These are phyloP conservation scores for Hypoxylon sp. DNA, from an alignment of 2,329 filamentous ascomycete species.

Conservation along the genomic window DNA sequence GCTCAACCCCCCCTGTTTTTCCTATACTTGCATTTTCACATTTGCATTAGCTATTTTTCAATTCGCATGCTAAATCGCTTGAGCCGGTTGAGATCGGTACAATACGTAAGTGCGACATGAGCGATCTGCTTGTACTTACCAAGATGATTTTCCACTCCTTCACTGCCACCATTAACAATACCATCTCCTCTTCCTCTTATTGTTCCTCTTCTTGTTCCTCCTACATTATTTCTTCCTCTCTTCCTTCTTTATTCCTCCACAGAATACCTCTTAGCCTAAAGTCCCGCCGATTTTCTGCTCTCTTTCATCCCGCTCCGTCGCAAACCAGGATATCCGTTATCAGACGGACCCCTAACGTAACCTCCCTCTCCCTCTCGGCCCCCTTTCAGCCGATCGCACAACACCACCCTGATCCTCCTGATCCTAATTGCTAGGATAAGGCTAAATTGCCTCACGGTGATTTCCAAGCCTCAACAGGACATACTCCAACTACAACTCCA, in stretches of 20 bases:
- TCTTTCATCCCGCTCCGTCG: slow-evolving; percentile 28
- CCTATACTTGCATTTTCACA: slow-evolving; percentile 30
- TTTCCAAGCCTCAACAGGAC: slow-evolving; percentile 31
- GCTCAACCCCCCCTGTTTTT: slow-evolving; percentile 34
- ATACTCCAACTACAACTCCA: slow-evolving; percentile 25
- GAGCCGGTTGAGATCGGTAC: slow-evolving; percentile 41
- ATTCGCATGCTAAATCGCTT: slow-evolving; percentile 35
- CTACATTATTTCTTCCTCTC: slow-evolving; percentile 16
- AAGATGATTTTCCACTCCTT: slow-evolving; percentile 39
- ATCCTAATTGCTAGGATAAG: slow-evolving; percentile 48
- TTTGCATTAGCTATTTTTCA: slow-evolving; percentile 37
- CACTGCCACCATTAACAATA: slow-evolving; percentile 28
- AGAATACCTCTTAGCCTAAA: slow-evolving; percentile 8
- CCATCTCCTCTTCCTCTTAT: slow-evolving; percentile 12
- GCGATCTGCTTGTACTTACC: slow-evolving; percentile 39
- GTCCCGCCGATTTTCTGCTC: slow-evolving; percentile 11
- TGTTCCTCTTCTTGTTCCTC: slow-evolving; percentile 12
- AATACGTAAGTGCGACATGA: slow-evolving; percentile 40
- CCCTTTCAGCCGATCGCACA: slow-evolving; percentile 37
- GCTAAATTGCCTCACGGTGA: slow-evolving; percentile 48
- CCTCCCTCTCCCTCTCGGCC: slow-evolving; percentile 26
- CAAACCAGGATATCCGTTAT: slow-evolving; percentile 30
- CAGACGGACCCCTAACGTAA: slow-evolving; percentile 27
- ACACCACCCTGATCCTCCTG: slow-evolving; percentile 10
- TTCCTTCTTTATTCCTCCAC: slow-evolving; percentile 10